These are phyloP conservation scores for Cystoisospora suis DNA, from an alignment of 169 alveolate genomes.

Conservation along the genomic window DNA sequence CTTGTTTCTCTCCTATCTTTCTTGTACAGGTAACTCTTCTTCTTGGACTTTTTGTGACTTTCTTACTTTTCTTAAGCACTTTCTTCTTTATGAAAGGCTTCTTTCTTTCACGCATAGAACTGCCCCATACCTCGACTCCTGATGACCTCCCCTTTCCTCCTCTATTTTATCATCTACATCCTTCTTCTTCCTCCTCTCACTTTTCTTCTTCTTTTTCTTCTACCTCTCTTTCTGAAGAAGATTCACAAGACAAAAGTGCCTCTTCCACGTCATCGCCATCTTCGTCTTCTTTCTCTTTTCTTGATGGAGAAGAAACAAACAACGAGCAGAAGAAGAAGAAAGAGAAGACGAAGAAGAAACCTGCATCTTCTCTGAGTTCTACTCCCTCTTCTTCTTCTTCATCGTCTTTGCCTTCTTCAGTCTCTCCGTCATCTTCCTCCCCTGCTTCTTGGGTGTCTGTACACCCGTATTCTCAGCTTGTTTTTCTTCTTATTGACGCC, in stretches of 20 bases:
- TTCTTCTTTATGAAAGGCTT: constrained; percentile 48
- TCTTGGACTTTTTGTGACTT: no score
- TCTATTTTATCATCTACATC: constrained; percentile 59
- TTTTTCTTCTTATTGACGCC: constrained; percentile 76
- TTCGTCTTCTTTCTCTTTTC: no score
- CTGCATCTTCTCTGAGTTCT: not conserved
- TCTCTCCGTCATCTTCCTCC: not conserved
- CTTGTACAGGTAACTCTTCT: no score
- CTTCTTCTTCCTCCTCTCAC: not conserved
- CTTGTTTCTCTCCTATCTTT: no score
- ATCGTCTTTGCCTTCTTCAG: not conserved
- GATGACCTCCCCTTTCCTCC: constrained; percentile 42
- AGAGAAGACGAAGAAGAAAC: constrained; percentile 41
- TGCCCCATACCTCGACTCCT: constrained; percentile 26
- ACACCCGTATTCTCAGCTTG: constrained; percentile 60
- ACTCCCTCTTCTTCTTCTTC: not conserved
- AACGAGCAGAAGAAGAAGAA: constrained; percentile 27
- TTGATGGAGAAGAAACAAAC: no score
- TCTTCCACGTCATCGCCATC: no score
- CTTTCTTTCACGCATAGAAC: constrained; percentile 43
- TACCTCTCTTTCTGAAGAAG: not conserved
- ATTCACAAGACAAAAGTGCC: no score
- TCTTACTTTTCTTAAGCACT: constrained; percentile 1
- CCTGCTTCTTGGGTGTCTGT: constrained; percentile 52
- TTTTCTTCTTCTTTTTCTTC: not conserved